Evolutionary conservation across 1,284 basidiomycete genomes (phyloP).

Genomic region (Austroboletus niveus): DNA sequence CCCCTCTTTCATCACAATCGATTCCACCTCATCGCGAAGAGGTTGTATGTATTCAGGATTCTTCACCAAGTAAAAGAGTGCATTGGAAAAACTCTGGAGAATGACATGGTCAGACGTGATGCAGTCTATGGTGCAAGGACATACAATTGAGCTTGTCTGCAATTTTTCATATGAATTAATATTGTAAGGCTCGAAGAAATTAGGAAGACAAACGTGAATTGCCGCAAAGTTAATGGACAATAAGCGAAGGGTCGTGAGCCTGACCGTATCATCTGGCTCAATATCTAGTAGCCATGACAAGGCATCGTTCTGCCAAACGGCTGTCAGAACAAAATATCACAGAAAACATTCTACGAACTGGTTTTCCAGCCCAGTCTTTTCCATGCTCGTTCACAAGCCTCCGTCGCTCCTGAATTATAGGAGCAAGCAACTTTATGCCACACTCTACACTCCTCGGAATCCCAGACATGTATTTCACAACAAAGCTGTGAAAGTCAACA

Average conservation of each 20-base stretch:
- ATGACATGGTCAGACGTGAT: not conserved
- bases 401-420: slow-evolving; percentile 37
- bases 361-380: slow-evolving; percentile 37
- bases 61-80: slow-evolving; percentile 36
- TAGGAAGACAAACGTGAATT: slow-evolving; percentile 27
- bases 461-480: not conserved
- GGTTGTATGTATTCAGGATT: slow-evolving; percentile 37
- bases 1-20: slow-evolving; percentile 30
- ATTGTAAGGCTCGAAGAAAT: not conserved
- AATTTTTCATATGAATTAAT: no score
- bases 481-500: no score
- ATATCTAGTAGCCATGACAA: slow-evolving; percentile 45
- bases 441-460: not conserved
- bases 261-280: slow-evolving; percentile 26
- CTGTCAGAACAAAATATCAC: slow-evolving; percentile 16
- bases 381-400: slow-evolving; percentile 33
- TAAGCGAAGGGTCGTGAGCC: slow-evolving; percentile 32
- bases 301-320: slow-evolving; percentile 8
- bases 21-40: slow-evolving; percentile 43
- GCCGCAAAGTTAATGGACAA: slow-evolving; percentile 39
- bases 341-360: slow-evolving; percentile 30
- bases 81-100: slow-evolving; percentile 32
- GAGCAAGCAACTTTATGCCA: slow-evolving; percentile 28
- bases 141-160: not conserved
- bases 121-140: not conserved